A percentile compares a stretch with the other conserved stretches of the same genome.
Conservation (phyloP, 768 basidiomycete species). For the Naganishia friedmannii region DNA sequence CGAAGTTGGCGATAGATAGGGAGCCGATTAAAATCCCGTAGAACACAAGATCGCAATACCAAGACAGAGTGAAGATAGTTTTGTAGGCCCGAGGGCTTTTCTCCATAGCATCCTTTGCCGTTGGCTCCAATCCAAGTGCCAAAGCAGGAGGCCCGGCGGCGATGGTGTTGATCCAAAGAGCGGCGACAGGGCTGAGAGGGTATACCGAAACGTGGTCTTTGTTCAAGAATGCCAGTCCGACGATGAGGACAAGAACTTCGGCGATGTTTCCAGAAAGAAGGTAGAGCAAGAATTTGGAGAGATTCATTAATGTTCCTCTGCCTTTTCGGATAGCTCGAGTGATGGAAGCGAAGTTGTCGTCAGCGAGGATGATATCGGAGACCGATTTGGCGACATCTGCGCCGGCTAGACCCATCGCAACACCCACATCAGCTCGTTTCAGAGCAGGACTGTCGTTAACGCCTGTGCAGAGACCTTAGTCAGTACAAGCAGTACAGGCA, state of each 20-base stretch:
- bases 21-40: conserved; percentile 54
- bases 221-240: conserved; percentile 63
- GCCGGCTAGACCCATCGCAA: conserved; percentile 63
- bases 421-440: conserved; percentile 60
- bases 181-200: conserved; percentile 60
- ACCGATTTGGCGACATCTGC: conserved; percentile 65
- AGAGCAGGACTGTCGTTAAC: conserved; percentile 64
- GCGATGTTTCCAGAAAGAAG: conserved; percentile 60
- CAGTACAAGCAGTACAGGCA: too few relatives aligned
- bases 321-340: conserved; percentile 66
- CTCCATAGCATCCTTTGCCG: conserved; percentile 59
- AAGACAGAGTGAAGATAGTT: conserved; percentile 52
- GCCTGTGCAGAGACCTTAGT: conserved; percentile 33
- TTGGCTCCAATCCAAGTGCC: conserved; percentile 60
- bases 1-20: conserved; percentile 50
- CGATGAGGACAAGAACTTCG: conserved; percentile 59
- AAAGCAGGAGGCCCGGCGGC: conserved; percentile 60
- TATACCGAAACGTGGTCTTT: conserved; percentile 57
- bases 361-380: conserved; percentile 64
- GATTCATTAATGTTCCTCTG: conserved; percentile 62
- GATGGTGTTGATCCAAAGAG: conserved; percentile 58
- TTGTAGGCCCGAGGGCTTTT: conserved; percentile 53
- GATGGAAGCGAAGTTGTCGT: conserved; percentile 67
- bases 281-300: conserved; percentile 61
- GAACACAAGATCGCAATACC: conserved; percentile 51